Evolutionary conservation across 352 stramenopile species (phyloP).

Genomic region (Globisporangium sylvaticum): DNA sequence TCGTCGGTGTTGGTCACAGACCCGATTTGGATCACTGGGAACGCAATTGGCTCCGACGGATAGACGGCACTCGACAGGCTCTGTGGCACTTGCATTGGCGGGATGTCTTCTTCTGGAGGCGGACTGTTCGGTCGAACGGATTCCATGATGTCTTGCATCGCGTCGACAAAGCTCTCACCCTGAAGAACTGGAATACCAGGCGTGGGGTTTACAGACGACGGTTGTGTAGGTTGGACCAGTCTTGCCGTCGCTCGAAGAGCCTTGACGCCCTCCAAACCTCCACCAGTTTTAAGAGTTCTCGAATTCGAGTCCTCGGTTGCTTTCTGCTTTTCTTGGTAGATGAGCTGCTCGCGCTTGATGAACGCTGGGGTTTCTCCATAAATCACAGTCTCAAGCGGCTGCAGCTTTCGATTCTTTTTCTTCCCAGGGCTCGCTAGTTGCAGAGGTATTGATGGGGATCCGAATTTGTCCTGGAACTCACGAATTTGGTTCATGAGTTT

Average conservation of each 20-base stretch:
- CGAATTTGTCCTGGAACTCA: constrained; percentile 35
- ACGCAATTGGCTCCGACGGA: background rate
- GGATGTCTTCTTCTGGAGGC: constrained; percentile 11
- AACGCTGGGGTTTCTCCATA: constrained; percentile 29
- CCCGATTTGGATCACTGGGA: constrained; percentile 38
- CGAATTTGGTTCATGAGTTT: constrained; percentile 44
- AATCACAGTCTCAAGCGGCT: constrained; percentile 6
- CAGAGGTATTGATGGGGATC: constrained; percentile 8
- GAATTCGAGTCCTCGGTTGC: background rate
- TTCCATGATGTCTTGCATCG: constrained; percentile 23
- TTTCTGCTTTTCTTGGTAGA: constrained; percentile 32
- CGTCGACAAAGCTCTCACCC: constrained; percentile 19
- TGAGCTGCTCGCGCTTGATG: constrained; percentile 34
- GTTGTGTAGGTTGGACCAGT: background rate
- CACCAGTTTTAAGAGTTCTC: background rate
- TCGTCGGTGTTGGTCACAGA: constrained; percentile 47
- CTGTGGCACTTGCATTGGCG: background rate
- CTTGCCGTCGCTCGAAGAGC: constrained; percentile 4
- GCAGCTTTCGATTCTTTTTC: constrained; percentile 10
- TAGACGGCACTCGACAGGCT: background rate
- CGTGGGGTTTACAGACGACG: background rate
- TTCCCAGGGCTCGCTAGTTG: background rate
- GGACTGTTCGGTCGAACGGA: constrained; percentile 9
- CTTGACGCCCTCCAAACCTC: background rate
- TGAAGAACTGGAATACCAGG: background rate